These are phyloP conservation scores for Wolfiporia cocos DNA, from an alignment of 1,284 basidiomycete genomes.

Conservation along the genomic window DNA sequence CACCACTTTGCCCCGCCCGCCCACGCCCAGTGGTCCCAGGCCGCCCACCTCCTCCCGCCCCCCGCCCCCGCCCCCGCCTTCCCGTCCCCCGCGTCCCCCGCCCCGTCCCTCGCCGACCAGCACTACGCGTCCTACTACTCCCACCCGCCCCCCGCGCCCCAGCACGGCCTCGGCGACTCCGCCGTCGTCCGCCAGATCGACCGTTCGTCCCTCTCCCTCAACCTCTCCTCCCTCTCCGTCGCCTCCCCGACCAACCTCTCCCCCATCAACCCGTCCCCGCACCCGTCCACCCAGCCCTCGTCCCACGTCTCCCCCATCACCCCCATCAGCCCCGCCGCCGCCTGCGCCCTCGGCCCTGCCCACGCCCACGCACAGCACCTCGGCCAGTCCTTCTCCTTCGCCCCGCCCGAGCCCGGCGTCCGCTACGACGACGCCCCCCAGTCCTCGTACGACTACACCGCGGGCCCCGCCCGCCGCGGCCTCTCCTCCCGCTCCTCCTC, in stretches of 20 bases:
- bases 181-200: slow-evolving; percentile 23
- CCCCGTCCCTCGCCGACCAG: slow-evolving; percentile 26
- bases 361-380: slow-evolving; percentile 24
- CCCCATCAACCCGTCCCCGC: slow-evolving; percentile 45
- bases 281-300: slow-evolving; percentile 28
- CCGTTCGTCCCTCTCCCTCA: slow-evolving; percentile 48
- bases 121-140: slow-evolving; percentile 25
- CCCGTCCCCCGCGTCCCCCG: slow-evolving; percentile 31
- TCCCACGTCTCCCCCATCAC: slow-evolving; percentile 46
- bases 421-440: slow-evolving; percentile 28
- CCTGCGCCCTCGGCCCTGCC: slow-evolving; percentile 25
- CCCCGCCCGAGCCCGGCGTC: slow-evolving; percentile 27
- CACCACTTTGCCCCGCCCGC: slow-evolving; percentile 27
- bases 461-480: slow-evolving; percentile 24
- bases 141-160: slow-evolving; percentile 17
- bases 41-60: slow-evolving; percentile 28
- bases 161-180: slow-evolving; percentile 17
- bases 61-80: slow-evolving; percentile 27
- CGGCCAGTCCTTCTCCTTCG: slow-evolving; percentile 37
- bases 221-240: slow-evolving; percentile 57
- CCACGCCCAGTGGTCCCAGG: slow-evolving; percentile 25
- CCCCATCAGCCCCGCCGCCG: slow-evolving; percentile 47
- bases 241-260: slow-evolving; percentile 57
- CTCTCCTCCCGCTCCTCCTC: slow-evolving; percentile 34
- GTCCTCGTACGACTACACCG: slow-evolving; percentile 26